phyloP scores from a whole-genome alignment of 208 protist genomes.

The Borovskyia barvae region DNA sequence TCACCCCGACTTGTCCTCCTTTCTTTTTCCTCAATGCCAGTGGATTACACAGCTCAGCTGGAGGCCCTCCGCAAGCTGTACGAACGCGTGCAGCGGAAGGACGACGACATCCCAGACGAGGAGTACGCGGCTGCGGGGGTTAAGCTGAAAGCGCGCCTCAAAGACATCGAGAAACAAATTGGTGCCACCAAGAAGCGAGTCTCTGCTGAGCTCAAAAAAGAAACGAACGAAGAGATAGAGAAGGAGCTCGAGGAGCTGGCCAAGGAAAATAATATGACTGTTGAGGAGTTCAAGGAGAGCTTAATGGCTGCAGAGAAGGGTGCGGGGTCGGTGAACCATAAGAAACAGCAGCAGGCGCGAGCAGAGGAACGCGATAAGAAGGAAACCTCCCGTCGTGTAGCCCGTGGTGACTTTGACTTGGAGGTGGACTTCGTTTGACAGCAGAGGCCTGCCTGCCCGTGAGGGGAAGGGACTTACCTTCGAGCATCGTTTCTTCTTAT shows the following conservation, averaged over 20 bases:
- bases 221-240: constrained; percentile 52
- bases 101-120: constrained; percentile 32
- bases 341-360: constrained; percentile 26
- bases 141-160: constrained; percentile 78
- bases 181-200: constrained; percentile 66
- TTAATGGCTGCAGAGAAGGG: constrained; percentile 10
- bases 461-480: neutral
- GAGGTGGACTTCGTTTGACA: constrained; percentile 43
- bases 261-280: constrained; percentile 43
- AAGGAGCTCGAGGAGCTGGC: constrained; percentile 60
- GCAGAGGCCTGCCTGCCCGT: no score
- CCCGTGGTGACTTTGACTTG: constrained; percentile 34
- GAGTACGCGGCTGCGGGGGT: constrained; percentile 59
- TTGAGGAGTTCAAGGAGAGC: constrained; percentile 55
- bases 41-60: constrained; percentile 34
- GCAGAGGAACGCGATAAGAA: constrained; percentile 56
- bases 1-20: neutral
- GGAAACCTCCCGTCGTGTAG: constrained; percentile 18
- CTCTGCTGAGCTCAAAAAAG: constrained; percentile 57
- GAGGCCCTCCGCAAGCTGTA: constrained; percentile 65
- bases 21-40: constrained; percentile 5
- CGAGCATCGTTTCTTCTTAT: constrained; percentile 1
- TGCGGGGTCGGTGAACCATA: neutral
- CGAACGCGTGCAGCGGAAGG: constrained; percentile 62
- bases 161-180: constrained; percentile 92